Conservation (phyloP, 805 yeast genomes). For the Saccharomyces jurei region DNA sequence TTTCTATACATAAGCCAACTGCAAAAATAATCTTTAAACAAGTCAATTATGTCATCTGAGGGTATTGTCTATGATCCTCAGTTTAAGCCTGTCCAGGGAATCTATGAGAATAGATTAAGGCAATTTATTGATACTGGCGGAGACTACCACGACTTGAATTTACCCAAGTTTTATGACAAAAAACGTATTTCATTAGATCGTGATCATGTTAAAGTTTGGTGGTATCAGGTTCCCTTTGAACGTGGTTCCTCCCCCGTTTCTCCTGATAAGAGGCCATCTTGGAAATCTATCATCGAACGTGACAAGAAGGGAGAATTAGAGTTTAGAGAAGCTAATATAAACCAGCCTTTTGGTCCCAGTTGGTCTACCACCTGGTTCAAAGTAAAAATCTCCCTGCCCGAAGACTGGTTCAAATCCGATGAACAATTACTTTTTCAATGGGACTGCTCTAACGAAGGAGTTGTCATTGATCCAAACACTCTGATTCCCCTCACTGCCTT, state of each 20-base stretch:
- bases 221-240: constrained; percentile 63
- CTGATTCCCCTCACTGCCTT: constrained; percentile 72
- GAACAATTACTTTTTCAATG: constrained; percentile 63
- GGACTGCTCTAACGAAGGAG: constrained; percentile 83
- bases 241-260: constrained; percentile 35
- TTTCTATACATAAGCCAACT: background rate
- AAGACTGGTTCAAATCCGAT: constrained; percentile 35
- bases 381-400: constrained; percentile 56
- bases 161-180: constrained; percentile 73
- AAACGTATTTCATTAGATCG: constrained; percentile 38
- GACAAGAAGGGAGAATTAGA: constrained; percentile 25
- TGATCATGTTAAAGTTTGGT: constrained; percentile 48
- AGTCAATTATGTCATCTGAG: constrained; percentile 12
- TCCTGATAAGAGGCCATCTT: constrained; percentile 30
- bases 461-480: constrained; percentile 57
- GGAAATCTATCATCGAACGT: constrained; percentile 22
- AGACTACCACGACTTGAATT: constrained; percentile 57
- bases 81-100: constrained; percentile 57
- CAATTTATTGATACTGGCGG: constrained; percentile 69
- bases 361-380: constrained; percentile 97
- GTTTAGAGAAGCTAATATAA: constrained; percentile 55
- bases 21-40: background rate
- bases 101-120: constrained; percentile 48
- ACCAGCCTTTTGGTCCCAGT: constrained; percentile 82
- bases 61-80: constrained; percentile 37